Evolutionary conservation across 2,329 filamentous ascomycete species (phyloP), one percentile per base, ranked within the genome.

Genomic region (Coleophoma crateriformis): DNA sequence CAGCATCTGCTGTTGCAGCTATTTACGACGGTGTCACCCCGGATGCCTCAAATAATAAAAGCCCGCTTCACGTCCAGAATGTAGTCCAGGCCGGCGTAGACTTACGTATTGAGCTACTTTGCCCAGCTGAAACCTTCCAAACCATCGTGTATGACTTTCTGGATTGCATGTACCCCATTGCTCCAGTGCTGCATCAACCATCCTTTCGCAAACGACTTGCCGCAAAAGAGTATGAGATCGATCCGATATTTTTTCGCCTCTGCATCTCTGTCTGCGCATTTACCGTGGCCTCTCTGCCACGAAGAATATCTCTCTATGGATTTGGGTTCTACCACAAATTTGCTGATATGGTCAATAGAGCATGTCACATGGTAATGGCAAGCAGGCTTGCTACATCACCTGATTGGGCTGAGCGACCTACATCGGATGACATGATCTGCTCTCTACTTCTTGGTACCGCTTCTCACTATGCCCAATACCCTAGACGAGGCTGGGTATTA

Each of bases 191-290:
- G 6, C 54, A 61, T 27, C 40, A 56, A 2, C 57, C 57, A 7
- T 45, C 53, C 3, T 57, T 59, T 33, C 43, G 33, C 12, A 13
- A 27, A 10, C 19, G 20, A 12, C 20, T 46, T 14, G 32, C 42
- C 12, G 12, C 48, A 32, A n/a, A 20, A 3, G 39, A 39, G 4
- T 48, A 59, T 15, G 48, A 45, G 10, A 49, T 45, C 2, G 58
- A 59, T 37, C 50, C 55, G 2, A 49, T 38, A 5, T 61, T 58
- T 48, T 50, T 55, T 37, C 51, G 57, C 7, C 51, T 59, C 8
- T 59, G 56, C 47, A 50, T 61, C 44, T 48, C 53, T 13, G 19
- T 61, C 3, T 59, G 55, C 43, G 58, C 58, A 12, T 52, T 57
- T 11, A 61, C 58, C 2, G 49, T 59, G 22, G 54, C 58, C 2